A percentile compares a stretch with the other conserved stretches of the same genome.
Evolutionary conservation across 1,284 basidiomycete genomes (phyloP).

Genomic region (Neonothopanus nambi): DNA sequence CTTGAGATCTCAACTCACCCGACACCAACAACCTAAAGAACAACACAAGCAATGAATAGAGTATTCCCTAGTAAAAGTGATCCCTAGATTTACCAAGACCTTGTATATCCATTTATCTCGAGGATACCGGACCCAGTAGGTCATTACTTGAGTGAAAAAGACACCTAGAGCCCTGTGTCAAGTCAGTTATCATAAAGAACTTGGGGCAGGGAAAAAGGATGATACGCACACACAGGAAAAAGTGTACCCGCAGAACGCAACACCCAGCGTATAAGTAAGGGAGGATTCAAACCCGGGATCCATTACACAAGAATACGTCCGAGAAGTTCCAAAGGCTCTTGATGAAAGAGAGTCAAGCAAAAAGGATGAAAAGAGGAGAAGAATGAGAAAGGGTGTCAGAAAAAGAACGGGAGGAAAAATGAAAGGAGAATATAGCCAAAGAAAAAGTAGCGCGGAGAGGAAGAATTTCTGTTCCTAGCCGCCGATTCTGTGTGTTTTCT

Average conservation of each 20-base stretch:
- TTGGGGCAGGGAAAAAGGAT: neutral
- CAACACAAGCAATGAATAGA: neutral
- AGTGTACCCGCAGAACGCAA: constrained; percentile 5
- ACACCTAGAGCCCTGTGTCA: constrained; percentile 1
- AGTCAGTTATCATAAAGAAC: neutral
- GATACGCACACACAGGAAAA: constrained; percentile 8
- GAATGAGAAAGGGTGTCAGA: no score
- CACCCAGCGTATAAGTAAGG: constrained; percentile 4
- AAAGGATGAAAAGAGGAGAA: no score
- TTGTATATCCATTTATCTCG: constrained; percentile 9
- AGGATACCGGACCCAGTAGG: constrained; percentile 7
- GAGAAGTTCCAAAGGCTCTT: no score
- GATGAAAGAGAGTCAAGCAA: no score
- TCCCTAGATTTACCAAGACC: neutral
- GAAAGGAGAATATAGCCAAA: no score
- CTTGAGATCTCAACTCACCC: neutral
- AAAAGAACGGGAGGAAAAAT: no score
- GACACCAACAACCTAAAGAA: constrained; percentile 5
- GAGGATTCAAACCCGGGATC: neutral
- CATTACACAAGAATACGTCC: no score
- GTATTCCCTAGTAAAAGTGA: neutral
- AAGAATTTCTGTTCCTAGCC: no score
- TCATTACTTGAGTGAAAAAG: constrained; percentile 3
- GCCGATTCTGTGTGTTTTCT: no score
- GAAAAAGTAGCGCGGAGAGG: no score